Base-by-base conservation (phyloP, 495 filamentous ascomycete species). In the Hypoxylon crocopeplum region DNA sequence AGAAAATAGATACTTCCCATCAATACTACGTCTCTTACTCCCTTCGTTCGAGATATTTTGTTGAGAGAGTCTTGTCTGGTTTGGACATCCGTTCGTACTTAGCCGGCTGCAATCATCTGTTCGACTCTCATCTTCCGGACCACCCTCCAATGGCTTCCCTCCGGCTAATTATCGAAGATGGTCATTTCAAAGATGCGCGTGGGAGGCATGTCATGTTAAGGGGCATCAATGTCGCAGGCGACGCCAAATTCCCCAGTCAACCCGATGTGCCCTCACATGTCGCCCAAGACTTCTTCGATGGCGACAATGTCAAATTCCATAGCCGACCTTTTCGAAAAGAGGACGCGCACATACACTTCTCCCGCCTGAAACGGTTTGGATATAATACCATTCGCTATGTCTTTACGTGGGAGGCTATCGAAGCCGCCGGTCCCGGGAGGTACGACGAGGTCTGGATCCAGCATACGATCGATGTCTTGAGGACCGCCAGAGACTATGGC, bases 341-440 rank as follows among this genome's bases (percentile, higher is more conserved):
- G 45, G 92, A 97, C 29, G 91, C 94, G 1, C 87, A 92, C 62
- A 78, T 84, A 1, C 94, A 98, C 67, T 96, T 98, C 70, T 83
- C 89, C n/a, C 79, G 92, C 25, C 73, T 98, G 46, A 87, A 87
- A 57, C 88, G 87, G 57, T 96, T 84, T 79, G 94, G 94, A 5
- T 98, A 97, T 73, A 98, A 97, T 72, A 90, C 89, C 1, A 93
- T 98, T 45, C 82, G 94, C 66, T 98, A 98, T 69, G 81, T 98
- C 56, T 98, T 96, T 70, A 98, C 93, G 0, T 98, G 94, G 94
- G 94, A 98, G 71, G 93, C 94, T n/a, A 93, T 98, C 66, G 94
- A 98, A 75, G 86, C 92, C 54, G 87, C 86, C 10, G 94, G 93
- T 0, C 94, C 94, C n/a, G 92, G 92, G 1, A 89, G 80, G 59